Base-by-base conservation (phyloP, 148 eudicot species). In the Rhododendron henanense region DNA sequence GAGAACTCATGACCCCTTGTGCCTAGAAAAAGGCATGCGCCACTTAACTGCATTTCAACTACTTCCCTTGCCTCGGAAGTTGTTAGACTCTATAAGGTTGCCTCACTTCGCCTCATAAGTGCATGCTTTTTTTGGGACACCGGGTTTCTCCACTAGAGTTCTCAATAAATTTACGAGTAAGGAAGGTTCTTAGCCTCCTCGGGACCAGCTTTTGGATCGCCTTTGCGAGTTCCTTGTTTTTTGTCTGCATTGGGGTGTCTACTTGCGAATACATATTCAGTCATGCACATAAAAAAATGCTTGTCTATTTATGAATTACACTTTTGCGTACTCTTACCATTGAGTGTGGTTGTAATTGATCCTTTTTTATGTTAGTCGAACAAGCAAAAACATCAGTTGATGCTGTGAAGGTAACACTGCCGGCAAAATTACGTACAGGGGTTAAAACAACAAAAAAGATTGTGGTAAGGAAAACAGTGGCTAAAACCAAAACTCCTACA, bases 401-500 rank as follows among this genome's bases (percentile, higher is more conserved):
- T 74, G 92, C 81, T 85, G 81, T 79, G 78, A 85, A 86, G 79
- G 90, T 75, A 69, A 84, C 90, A 15, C 91, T 91, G 61, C 87
- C 85, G 37, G 48, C 84, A 13, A 91, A 89, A 84, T 81, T 88
- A 35, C 87, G 89, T 44, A 67, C 90, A 50, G 85, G 90, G 39
- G 87, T 87, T 13, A 91, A 81, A 87, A 89, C 90, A 86, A 89
- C 88, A 21, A 92, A 78, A 73, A 92, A 71, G 76, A 33, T 86
- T 81, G 88, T 91, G 77, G 91, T 89, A 73, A 94, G 85, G 89
- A 94, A 84, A 81, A 89, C 88, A 86, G 86, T 90, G 28, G 73
- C 86, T 21, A 90, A 84, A 51, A 91, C 90, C 55, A 93, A 92
- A 83, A 85, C 88, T 83, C 86, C 94, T 83, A 85, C 90, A 47